These are phyloP conservation scores for Picea glauca DNA, from an alignment of 75 land plant species.

Conservation along the genomic window DNA sequence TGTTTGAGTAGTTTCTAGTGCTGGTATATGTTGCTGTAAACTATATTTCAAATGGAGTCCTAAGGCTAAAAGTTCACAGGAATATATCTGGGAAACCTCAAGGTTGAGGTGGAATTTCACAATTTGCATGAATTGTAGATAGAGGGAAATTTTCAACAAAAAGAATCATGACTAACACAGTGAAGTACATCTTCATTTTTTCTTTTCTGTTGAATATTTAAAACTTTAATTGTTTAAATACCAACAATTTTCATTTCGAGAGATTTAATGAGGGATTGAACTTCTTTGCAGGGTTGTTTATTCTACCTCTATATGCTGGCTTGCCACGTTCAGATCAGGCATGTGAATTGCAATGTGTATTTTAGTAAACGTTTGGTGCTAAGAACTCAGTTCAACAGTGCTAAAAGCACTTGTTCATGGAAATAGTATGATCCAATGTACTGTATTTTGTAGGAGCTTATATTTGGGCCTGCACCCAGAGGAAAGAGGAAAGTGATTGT, in stretches of 20 bases:
- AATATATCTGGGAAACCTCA: no score
- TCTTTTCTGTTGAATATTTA: no score
- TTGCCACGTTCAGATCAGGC: conserved; percentile 91
- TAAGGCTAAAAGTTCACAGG: no score
- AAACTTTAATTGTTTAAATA: not conserved
- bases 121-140: no score
- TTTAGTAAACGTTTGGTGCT: not conserved
- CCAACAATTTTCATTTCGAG: not conserved
- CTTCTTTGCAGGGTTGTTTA: conserved; percentile 50
- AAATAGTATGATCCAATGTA: not conserved
- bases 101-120: no score
- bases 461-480: conserved; percentile 76
- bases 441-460: conserved; percentile 46
- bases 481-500: conserved; percentile 96
- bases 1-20: no score
- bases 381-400: not conserved
- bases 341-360: not conserved
- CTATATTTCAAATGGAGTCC: no score
- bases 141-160: no score
- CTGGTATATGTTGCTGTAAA: no score
- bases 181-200: not conserved
- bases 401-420: not conserved
- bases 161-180: no score
- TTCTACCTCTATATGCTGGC: conserved; percentile 86
- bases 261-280: not conserved